These are phyloP conservation scores for Ananas comosus DNA, from an alignment of 176 grass and related monocot genomes.

Conservation along the genomic window DNA sequence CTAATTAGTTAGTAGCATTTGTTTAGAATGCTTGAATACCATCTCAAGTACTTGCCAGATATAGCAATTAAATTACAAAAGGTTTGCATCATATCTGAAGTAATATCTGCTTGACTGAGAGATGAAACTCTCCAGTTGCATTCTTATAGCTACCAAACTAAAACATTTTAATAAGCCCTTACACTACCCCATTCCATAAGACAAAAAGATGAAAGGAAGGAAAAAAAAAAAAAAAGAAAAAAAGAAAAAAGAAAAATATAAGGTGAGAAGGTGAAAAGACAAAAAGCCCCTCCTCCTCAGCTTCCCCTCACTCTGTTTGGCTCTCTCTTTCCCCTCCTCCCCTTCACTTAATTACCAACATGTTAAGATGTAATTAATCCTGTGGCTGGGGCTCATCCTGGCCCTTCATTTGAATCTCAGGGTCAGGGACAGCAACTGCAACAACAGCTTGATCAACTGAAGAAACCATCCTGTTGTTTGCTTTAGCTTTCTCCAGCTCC, in stretches of 20 bases:
- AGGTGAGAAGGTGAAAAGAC: slow-evolving; percentile 14
- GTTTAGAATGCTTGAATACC: no score
- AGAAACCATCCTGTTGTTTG: slow-evolving; percentile 41
- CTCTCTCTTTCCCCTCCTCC: slow-evolving; percentile 17
- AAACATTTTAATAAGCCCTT: neutral
- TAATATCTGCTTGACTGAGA: neutral
- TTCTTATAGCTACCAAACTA: slow-evolving; percentile 10
- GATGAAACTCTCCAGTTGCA: slow-evolving; percentile 6
- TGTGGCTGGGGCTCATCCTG: slow-evolving; percentile 21
- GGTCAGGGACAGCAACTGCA: slow-evolving; percentile 28
- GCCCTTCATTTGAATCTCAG: slow-evolving; percentile 41
- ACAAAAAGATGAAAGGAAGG: slow-evolving; percentile 1
- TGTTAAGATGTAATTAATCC: neutral
- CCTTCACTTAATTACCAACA: slow-evolving; percentile 11
- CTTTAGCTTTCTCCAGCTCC: slow-evolving; percentile 62
- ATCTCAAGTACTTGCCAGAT: no score
- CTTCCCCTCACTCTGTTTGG: slow-evolving; percentile 17
- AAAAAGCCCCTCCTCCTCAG: slow-evolving; percentile 6
- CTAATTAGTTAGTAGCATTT: no score
- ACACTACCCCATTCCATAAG: neutral
- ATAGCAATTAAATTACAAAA: neutral
- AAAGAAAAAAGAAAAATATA: slow-evolving; percentile 12
- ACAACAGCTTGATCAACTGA: slow-evolving; percentile 8
- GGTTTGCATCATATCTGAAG: neutral
- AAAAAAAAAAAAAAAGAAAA: slow-evolving; percentile 7